Base-by-base conservation (phyloP, 768 basidiomycete species). In the Boletus pseudo-olivaceus region DNA sequence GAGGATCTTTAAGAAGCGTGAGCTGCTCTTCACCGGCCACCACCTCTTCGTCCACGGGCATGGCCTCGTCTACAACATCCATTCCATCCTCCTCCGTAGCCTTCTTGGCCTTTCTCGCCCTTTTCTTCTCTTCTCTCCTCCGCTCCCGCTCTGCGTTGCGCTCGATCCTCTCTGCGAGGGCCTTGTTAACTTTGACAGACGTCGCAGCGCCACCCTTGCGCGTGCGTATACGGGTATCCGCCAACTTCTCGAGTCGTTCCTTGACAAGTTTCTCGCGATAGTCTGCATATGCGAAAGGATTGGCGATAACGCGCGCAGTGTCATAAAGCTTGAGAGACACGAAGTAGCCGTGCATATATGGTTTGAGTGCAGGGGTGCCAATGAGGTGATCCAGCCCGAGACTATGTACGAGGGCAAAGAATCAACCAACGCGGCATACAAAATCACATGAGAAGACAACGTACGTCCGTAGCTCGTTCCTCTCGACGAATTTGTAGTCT, bases 311-410 rank as follows among this genome's bases (percentile, higher is more conserved):
- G 32, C 95, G 87, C 2, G 97, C 97, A 47, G 95, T 88, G 62
- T 95, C 92, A 75, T 98, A 98, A 6, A 98, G 82, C 64, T 93
- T 92, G 73, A 98, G 85, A 5, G 94, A 91, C 58, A 98, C 73
- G 76, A 99, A 98, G 82, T 95, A 98, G 40, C 97, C 97, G 72
- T 99, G 97, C 96, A 99, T 98, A 74, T 98, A 99, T 5, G 97
- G 97, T 72, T 96, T 96, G 78, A 98, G 90, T 17, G 90, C 85
- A 20, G 93, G 86, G 6, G 95, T 96, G 47, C 97, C 97, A 59
- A 97, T 76, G 62, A 99, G 90, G 68, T 96, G 93, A 61, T 94
- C 90, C 68, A 99, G 73, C n/a, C 94, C 91, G 57, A 99, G 84
- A 34, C 93, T 96, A 63, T 37, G 53, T 48, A 45, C 52, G 33